Evolutionary conservation across 2,329 filamentous ascomycete genomes (phyloP), one percentile per base, ranked within the genome.

Genomic region (Colletotrichum filicis): DNA sequence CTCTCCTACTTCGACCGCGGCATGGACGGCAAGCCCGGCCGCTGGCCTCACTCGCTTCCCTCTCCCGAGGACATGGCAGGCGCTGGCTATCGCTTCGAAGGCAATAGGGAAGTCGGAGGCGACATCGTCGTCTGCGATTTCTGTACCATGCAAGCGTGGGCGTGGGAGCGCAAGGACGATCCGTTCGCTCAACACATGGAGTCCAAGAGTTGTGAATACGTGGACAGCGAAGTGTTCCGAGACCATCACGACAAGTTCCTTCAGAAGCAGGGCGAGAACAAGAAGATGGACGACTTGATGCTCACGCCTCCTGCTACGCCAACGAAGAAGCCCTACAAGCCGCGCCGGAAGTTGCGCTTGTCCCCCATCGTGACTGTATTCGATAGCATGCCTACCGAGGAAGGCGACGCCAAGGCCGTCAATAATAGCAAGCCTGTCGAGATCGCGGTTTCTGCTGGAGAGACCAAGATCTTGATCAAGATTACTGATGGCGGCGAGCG

Each of bases 141-240:
- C 0, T 75, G 74, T 58, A 14, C 16, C 0, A 26, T 74, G 2
- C 60, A 74, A 0, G 64, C 68, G 0, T 75, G 72, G 71, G 16
- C 28, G 0, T 75, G 72, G 74, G 65, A 72, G 1, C 0, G n/a
- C 0, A 72, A 68, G 5, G 74, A 75, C 16, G 53, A 75, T 7
- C 74, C 74, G 0, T 75, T 60, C 0, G 5, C 16, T 1, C 49
- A 74, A 7, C 74, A 75, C 35, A 5, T 5, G 8, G 52, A 14
- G 0, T 49, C 60, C 0, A 46, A 22, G 2, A 42, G n/a, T 0
- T 75, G 74, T 42, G 30, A 22, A 0, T 75, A 63, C 7, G 46
- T 61, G 1, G 11, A 14, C 2, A 61, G 32, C 0, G 1, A 49
- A 1, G 16, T 35, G 0, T 75, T 75, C 46, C 5, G n/a, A 0